A percentile compares a stretch with the other conserved stretches of the same genome.
Conservation (phyloP, 441 rosid genomes). For the Croton laevigatus region DNA sequence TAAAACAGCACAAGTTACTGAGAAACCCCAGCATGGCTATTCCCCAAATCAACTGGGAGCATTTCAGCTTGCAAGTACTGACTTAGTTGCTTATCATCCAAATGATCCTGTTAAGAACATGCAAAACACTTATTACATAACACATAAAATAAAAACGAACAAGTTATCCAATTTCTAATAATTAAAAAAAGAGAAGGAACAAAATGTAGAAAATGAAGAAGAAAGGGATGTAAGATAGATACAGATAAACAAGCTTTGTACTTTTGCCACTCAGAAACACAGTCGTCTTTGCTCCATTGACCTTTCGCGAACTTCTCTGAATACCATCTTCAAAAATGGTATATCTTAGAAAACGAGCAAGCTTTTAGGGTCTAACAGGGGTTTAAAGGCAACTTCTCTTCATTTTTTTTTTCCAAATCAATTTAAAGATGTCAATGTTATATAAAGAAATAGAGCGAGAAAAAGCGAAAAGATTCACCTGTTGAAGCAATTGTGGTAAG, state of each 20-base stretch:
- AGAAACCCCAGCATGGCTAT: constrained; percentile 24
- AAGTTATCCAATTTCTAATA: background rate
- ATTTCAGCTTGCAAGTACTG: constrained; percentile 65
- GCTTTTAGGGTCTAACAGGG: constrained; percentile 15
- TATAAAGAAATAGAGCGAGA: background rate
- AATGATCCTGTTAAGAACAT: constrained; percentile 50
- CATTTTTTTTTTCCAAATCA: no score
- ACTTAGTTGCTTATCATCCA: constrained; percentile 73
- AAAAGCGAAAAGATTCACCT: constrained; percentile 31
- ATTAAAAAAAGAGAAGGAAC: background rate
- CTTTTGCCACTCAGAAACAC: constrained; percentile 65
- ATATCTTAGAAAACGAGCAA: background rate
- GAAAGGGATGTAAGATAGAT: constrained; percentile 9
- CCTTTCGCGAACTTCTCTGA: constrained; percentile 80
- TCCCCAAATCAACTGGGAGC: constrained; percentile 30
- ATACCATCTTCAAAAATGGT: constrained; percentile 55
- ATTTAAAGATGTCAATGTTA: background rate
- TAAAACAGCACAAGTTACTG: constrained; percentile 9
- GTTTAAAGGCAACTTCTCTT: background rate
- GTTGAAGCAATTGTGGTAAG: constrained; percentile 83
- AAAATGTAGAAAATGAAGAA: background rate
- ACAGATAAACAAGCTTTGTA: constrained; percentile 82
- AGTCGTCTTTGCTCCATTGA: constrained; percentile 75
- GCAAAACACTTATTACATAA: background rate
- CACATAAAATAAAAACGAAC: background rate